Evolutionary conservation across 2,329 filamentous ascomycete species (phyloP), one percentile per base, ranked within the genome.

Genomic region (Ceratocystis eucalypticola): DNA sequence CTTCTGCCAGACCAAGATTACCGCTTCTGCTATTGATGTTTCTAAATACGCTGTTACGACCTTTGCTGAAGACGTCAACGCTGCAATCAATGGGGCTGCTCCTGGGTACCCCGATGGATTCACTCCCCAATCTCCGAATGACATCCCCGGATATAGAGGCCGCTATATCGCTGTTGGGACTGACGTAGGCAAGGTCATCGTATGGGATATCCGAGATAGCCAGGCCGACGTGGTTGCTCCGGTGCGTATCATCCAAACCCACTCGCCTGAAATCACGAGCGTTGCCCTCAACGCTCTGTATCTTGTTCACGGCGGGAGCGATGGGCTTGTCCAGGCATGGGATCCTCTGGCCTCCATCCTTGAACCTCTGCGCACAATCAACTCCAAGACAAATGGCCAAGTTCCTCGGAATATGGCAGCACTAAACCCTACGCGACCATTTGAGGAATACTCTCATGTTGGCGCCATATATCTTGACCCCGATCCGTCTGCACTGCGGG

Each of bases 301-400:
- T 73, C 77, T 99, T 17, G 88, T 97, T 5, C 90, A 96, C 74
- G 94, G 94, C 62, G 94, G 94, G 30, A 96, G 89, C 70, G 94
- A 99, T 75, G 93, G 94, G 0, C 82, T 97, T 2, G 93, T 96
- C 3, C 94, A 97, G 74, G 89, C 91, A 5, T 99, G 94, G 94
- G 94, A 99, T 77, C 89, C 89, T n/a, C 79, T 99, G 61, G 90
- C 87, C 0, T 97, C 93, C 1, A 88, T 82, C 0, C 76, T 81
- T 20, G 85, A 87, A 22, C 90, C 94, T 0, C 82, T 97, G 64
- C 85, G 91, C 48, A 97, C 91, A 0, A 80, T 99, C 65, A 92
- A 96, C 73, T 90, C 91, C 2, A 86, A 88, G 15, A 91, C 93
- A 70, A 89, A 89, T 1, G 87, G 88, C 6, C 86, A 91, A 33